Percentiles rank a stretch among this genome's conserved stretches.
Evolutionary conservation across 768 basidiomycete species (phyloP).

Genomic region (Suillus tomentosus): DNA sequence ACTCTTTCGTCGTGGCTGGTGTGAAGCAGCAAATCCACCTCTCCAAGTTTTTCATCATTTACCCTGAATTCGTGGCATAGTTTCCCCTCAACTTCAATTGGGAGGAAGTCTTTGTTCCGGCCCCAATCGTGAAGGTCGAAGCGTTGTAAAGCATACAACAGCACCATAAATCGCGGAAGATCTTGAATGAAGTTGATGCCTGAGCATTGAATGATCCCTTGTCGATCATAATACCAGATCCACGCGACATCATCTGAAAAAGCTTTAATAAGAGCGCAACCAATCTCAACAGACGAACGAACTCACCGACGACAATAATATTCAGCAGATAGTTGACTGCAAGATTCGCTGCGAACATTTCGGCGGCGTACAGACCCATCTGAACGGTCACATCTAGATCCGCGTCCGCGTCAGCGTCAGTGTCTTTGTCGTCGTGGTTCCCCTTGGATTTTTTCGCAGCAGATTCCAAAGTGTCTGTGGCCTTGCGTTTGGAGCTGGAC

Average conservation of each 20-base stretch:
- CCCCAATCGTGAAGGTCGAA: neutral
- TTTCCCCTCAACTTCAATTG: neutral
- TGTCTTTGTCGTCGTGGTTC: neutral
- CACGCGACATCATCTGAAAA: slow-evolving; percentile 3
- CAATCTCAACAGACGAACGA: neutral
- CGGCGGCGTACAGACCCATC: neutral
- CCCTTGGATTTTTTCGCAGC: neutral
- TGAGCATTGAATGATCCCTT: neutral
- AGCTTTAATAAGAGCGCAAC: neutral
- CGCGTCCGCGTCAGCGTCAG: neutral
- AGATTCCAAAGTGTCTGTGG: neutral
- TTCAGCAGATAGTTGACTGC: neutral
- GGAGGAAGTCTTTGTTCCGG: neutral
- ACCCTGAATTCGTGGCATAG: neutral
- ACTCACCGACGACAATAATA: neutral
- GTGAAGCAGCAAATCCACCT: neutral
- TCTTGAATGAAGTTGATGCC: neutral
- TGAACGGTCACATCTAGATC: neutral
- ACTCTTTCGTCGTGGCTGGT: neutral
- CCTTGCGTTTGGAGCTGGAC: neutral
- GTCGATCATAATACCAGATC: slow-evolving; percentile 8
- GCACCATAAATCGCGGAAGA: neutral
- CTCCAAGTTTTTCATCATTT: neutral
- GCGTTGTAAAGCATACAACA: neutral
- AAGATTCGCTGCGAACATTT: neutral